Conservation (phyloP, 129 eudicot species). For the Kitagawia praeruptora region DNA sequence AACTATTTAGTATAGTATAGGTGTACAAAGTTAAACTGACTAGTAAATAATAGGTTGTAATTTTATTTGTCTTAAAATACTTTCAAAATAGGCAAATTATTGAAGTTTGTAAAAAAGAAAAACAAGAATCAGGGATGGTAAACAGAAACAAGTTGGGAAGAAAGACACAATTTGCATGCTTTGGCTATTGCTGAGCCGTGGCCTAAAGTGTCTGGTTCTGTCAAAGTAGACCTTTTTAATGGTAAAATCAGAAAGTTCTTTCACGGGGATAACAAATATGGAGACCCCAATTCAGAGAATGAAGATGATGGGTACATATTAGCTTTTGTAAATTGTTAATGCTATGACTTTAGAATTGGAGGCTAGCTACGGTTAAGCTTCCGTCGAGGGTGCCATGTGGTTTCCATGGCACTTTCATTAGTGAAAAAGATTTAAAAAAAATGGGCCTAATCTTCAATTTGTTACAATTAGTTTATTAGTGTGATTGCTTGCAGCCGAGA, state of each 20-base stretch:
- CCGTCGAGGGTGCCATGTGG: conserved; percentile 59
- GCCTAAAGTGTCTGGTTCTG: conserved; percentile 59
- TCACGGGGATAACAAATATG: conserved; percentile 33
- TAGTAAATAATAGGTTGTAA: too few species aligned
- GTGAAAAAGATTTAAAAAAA: conserved; percentile 35
- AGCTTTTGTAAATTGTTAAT: conserved; percentile 40
- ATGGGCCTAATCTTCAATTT: background rate
- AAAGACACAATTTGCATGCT: conserved; percentile 37
- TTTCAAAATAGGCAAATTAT: too few species aligned
- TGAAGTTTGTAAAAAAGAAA: too few species aligned
- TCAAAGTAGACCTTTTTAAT: conserved; percentile 35
- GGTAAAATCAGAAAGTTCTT: conserved; percentile 32
- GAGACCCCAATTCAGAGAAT: conserved; percentile 13
- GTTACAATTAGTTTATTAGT: background rate
- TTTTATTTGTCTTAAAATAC: too few species aligned
- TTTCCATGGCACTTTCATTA: conserved; percentile 58
- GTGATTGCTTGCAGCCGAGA: conserved; percentile 15
- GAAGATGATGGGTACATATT: conserved; percentile 50
- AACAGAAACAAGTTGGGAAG: conserved; percentile 40
- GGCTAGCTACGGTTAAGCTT: conserved; percentile 35
- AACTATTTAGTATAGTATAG: too few species aligned
- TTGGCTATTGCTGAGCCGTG: conserved; percentile 64
- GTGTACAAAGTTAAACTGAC: too few species aligned
- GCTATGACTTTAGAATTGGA: conserved; percentile 39
- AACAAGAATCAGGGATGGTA: conserved; percentile 39